Conservation (phyloP, 2,329 filamentous ascomycete genomes). For the Trichoderma sp. region DNA sequence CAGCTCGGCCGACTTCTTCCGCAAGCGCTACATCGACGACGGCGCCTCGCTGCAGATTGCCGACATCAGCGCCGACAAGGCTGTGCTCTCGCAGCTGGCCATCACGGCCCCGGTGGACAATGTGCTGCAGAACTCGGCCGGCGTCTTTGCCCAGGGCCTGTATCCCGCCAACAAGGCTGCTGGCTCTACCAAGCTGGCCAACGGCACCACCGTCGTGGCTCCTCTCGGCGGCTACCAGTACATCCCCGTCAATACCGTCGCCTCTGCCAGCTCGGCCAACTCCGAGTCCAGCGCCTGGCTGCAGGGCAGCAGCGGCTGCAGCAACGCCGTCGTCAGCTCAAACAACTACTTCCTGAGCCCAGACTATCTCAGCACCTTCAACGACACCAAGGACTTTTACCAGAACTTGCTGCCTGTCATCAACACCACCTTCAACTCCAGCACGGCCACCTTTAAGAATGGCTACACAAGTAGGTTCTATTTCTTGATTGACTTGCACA, state of each 20-base stretch:
- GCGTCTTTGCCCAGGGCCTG: constrained; percentile 79
- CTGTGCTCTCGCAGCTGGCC: constrained; percentile 69
- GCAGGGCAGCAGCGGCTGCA: constrained; percentile 59
- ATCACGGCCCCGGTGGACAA: constrained; percentile 72
- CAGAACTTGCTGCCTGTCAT: constrained; percentile 55
- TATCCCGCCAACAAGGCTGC: constrained; percentile 72
- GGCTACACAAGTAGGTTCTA: constrained; percentile 58
- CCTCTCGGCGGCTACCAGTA: constrained; percentile 83
- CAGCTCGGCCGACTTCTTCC: constrained; percentile 73
- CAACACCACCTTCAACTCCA: constrained; percentile 52
- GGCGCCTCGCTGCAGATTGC: constrained; percentile 59
- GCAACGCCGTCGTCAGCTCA: constrained; percentile 55
- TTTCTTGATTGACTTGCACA: too few species aligned
- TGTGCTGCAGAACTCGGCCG: constrained; percentile 78
- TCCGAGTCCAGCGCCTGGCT: constrained; percentile 60
- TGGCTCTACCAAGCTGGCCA: constrained; percentile 63
- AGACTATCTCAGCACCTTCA: constrained; percentile 48
- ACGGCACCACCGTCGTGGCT: constrained; percentile 65
- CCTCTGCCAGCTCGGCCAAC: constrained; percentile 55
- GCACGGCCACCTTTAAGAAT: constrained; percentile 57
- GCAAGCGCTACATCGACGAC: constrained; percentile 69
- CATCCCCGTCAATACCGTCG: constrained; percentile 69
- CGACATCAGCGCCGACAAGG: constrained; percentile 66
- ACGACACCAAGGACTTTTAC: constrained; percentile 63
- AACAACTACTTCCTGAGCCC: constrained; percentile 55